A percentile compares a stretch with the other conserved stretches of the same genome.
Evolutionary conservation across 2,329 filamentous ascomycete species (phyloP).

Genomic region (Purpureocillium takamizusanense): DNA sequence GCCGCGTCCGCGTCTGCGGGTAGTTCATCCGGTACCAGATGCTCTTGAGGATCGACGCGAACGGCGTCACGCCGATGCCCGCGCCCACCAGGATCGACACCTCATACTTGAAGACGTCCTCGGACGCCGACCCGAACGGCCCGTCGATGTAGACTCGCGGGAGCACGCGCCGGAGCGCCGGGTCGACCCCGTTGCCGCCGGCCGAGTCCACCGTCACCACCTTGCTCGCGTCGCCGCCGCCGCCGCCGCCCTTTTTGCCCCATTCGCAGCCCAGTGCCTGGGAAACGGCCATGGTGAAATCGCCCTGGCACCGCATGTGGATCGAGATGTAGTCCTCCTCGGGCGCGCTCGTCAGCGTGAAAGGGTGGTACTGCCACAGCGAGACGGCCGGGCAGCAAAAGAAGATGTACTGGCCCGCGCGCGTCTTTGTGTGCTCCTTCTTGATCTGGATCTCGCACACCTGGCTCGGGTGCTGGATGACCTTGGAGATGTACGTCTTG

Average conservation of each 20-base stretch:
- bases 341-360: constrained; percentile 76
- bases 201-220: constrained; percentile 60
- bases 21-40: constrained; percentile 95
- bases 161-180: constrained; percentile 62
- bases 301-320: constrained; percentile 73
- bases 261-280: constrained; percentile 68
- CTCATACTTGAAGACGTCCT: constrained; percentile 87
- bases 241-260: constrained; percentile 30
- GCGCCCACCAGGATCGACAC: constrained; percentile 70
- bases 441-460: constrained; percentile 90
- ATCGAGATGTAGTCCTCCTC: constrained; percentile 88
- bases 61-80: constrained; percentile 79
- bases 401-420: constrained; percentile 81
- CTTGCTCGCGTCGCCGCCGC: constrained; percentile 42
- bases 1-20: constrained; percentile 66
- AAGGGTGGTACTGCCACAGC: constrained; percentile 82
- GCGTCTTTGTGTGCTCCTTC: constrained; percentile 76
- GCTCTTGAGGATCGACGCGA: constrained; percentile 79
- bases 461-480: constrained; percentile 81
- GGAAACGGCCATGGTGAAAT: constrained; percentile 67
- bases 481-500: constrained; percentile 81
- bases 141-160: constrained; percentile 78
- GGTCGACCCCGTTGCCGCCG: constrained; percentile 50
- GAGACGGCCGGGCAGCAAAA: constrained; percentile 80
- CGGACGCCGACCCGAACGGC: constrained; percentile 76